phyloP scores from a whole-genome alignment of 805 yeast species.

The Ogataea pini region DNA sequence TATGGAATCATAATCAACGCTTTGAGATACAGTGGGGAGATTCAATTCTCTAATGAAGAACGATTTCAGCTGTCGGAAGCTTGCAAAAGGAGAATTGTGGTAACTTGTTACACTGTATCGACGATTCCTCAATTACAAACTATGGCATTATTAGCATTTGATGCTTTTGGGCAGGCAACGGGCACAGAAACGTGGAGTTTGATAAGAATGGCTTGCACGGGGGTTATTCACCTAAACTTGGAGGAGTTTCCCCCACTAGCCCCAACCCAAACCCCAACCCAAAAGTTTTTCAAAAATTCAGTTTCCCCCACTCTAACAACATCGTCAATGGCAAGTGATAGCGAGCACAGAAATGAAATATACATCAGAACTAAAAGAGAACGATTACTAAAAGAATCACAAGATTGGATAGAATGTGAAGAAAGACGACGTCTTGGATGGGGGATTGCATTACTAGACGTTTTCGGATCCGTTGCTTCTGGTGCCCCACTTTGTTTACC shows the following conservation, averaged over 20 bases:
- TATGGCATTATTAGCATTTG: slow-evolving; percentile 27
- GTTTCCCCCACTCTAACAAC: slow-evolving; percentile 1
- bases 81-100: slow-evolving; percentile 24
- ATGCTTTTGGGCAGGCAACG: slow-evolving; percentile 26
- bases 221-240: slow-evolving; percentile 25
- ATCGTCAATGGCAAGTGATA: slow-evolving; percentile 1
- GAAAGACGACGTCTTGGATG: slow-evolving; percentile 36
- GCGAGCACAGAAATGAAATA: neutral
- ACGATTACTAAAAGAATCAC: slow-evolving; percentile 24
- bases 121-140: slow-evolving; percentile 28
- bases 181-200: slow-evolving; percentile 31
- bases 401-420: slow-evolving; percentile 41
- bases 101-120: slow-evolving; percentile 24
- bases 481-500: slow-evolving; percentile 33
- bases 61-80: slow-evolving; percentile 7
- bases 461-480: slow-evolving; percentile 39
- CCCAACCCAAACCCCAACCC: neutral
- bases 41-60: slow-evolving; percentile 2
- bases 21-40: slow-evolving; percentile 14
- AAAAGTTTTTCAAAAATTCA: neutral
- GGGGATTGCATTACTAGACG: slow-evolving; percentile 40
- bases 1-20: slow-evolving; percentile 24
- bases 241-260: slow-evolving; percentile 6
- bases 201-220: slow-evolving; percentile 27
- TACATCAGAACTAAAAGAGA: slow-evolving; percentile 24